phyloP scores from a whole-genome alignment of 2,329 filamentous ascomycete genomes.

The Exserohilum turcica region DNA sequence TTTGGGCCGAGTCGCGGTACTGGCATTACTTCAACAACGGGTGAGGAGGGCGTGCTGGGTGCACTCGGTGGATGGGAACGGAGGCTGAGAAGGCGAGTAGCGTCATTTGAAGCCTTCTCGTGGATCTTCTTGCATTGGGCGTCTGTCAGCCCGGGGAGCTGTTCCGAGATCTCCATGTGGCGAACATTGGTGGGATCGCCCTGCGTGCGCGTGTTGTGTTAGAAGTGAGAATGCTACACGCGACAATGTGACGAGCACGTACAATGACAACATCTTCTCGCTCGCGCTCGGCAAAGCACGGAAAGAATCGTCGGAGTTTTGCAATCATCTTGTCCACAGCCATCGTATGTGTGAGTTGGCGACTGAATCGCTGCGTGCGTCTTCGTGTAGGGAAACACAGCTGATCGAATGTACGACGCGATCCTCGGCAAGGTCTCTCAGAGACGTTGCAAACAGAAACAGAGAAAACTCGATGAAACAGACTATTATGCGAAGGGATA shows the following conservation, averaged over 20 bases:
- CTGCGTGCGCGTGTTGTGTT: slow-evolving; percentile 21
- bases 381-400: slow-evolving; percentile 2
- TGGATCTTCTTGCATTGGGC: slow-evolving; percentile 36
- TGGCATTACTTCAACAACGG: slow-evolving; percentile 28
- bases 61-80: slow-evolving; percentile 17
- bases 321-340: not conserved
- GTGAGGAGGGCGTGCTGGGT: not conserved
- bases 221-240: not conserved
- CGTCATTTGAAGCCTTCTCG: slow-evolving; percentile 39
- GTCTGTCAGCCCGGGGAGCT: slow-evolving; percentile 37
- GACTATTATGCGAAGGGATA: slow-evolving; percentile 5
- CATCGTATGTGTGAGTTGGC: not conserved
- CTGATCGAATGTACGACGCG: slow-evolving; percentile 1
- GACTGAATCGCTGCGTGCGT: not conserved
- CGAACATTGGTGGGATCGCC: slow-evolving; percentile 39
- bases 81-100: slow-evolving; percentile 30
- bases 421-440: not conserved
- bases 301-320: not conserved
- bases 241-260: not conserved
- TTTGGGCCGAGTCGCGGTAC: no score
- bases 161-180: slow-evolving; percentile 33
- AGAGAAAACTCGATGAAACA: not conserved
- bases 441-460: slow-evolving; percentile 1
- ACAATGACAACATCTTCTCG: not conserved
- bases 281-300: not conserved